phyloP scores from a whole-genome alignment of 1,284 basidiomycete species.

The Retiboletus flavoniger region DNA sequence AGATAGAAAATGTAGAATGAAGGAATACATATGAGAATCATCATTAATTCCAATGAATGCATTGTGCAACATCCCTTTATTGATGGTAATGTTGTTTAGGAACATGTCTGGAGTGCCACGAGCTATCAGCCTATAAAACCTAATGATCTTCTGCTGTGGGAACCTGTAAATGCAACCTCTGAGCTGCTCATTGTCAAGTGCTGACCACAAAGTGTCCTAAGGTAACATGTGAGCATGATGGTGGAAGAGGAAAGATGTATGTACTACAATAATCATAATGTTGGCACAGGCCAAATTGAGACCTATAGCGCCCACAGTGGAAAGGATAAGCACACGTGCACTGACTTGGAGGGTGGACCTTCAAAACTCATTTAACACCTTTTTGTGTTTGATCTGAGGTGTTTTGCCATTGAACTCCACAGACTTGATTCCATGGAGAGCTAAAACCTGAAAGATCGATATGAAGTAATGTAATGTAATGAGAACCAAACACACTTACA shows the following conservation, averaged over 20 bases:
- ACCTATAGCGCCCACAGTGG: neutral
- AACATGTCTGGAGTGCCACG: neutral
- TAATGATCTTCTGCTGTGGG: constrained; percentile 3
- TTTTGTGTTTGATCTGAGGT: neutral
- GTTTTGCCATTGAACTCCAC: neutral
- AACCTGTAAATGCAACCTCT: neutral
- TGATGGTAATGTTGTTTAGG: constrained; percentile 6
- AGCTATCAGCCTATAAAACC: neutral
- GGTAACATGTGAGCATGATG: neutral
- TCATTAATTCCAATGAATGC: constrained; percentile 1
- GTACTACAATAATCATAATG: neutral
- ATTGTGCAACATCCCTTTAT: constrained; percentile 3
- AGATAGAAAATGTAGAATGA: neutral
- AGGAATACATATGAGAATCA: neutral
- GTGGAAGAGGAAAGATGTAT: neutral
- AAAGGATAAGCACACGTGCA: neutral
- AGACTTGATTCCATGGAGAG: neutral
- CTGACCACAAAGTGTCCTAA: constrained; percentile 4
- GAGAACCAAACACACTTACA: neutral
- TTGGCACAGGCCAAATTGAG: neutral
- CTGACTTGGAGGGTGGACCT: neutral
- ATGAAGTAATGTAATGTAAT: neutral
- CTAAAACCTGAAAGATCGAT: neutral
- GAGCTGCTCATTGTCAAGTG: constrained; percentile 3
- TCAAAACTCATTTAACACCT: neutral